phyloP scores from a whole-genome alignment of 768 basidiomycete genomes.

The Leccinum subgranulosum region DNA sequence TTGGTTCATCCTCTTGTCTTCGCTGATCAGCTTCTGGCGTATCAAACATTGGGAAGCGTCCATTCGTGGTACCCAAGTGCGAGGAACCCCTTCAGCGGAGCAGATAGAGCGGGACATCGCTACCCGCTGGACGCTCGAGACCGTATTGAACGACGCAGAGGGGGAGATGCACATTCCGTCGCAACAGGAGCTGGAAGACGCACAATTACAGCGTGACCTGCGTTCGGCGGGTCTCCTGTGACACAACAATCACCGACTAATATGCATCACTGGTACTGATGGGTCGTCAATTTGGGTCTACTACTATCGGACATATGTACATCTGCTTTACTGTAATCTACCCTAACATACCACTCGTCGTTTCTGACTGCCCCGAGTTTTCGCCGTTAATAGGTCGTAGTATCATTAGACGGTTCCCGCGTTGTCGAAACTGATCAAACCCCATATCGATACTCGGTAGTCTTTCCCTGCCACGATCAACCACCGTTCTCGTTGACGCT shows the following conservation, averaged over 20 bases:
- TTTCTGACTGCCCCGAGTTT: background rate
- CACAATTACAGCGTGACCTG: conserved; percentile 47
- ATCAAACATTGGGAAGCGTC: conserved; percentile 82
- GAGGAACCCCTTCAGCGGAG: conserved; percentile 30
- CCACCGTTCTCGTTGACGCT: conserved; percentile 53
- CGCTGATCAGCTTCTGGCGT: conserved; percentile 77
- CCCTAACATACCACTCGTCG: conserved; percentile 3
- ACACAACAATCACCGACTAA: background rate
- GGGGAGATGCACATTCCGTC: conserved; percentile 20
- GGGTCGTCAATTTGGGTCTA: background rate
- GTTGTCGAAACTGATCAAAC: conserved; percentile 43
- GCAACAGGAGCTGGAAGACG: conserved; percentile 38
- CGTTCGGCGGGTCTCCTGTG: conserved; percentile 54
- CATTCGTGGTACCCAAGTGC: conserved; percentile 45
- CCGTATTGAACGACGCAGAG: conserved; percentile 45
- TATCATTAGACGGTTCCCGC: background rate
- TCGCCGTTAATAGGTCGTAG: background rate
- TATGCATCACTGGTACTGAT: conserved; percentile 5
- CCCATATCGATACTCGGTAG: conserved; percentile 69
- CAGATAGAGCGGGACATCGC: conserved; percentile 50
- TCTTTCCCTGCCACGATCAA: conserved; percentile 66
- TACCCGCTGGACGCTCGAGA: conserved; percentile 49
- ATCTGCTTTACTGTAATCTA: conserved; percentile 19
- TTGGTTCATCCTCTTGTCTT: conserved; percentile 90
- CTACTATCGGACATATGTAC: background rate